Percentiles rank a stretch among this genome's conserved stretches.
Evolutionary conservation across 768 basidiomycete species (phyloP).

Genomic region (Piloderma croceum): DNA sequence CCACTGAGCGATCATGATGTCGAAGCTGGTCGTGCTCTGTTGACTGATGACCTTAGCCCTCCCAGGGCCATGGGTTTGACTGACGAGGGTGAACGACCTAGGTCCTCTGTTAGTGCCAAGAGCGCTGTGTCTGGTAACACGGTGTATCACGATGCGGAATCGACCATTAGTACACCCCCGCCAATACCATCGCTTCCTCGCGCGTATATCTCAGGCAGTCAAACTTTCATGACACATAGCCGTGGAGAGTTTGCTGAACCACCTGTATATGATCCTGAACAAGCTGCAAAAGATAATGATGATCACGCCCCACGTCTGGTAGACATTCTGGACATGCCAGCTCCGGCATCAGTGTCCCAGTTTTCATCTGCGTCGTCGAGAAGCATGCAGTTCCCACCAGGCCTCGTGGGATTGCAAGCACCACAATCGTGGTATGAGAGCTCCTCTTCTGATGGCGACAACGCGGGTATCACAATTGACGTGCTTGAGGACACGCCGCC

Average conservation of each 20-base stretch:
- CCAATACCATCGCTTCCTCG: constrained; percentile 33
- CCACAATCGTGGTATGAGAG: constrained; percentile 31
- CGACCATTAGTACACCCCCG: constrained; percentile 42
- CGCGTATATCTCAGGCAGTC: constrained; percentile 19
- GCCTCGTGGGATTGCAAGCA: constrained; percentile 27
- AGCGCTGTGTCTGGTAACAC: constrained; percentile 53
- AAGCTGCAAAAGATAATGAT: constrained; percentile 11
- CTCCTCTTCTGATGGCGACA: constrained; percentile 26
- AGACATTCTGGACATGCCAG: constrained; percentile 53
- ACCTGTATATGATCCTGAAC: constrained; percentile 2
- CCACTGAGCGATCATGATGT: constrained; percentile 36
- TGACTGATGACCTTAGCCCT: too few relatives aligned
- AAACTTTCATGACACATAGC: constrained; percentile 19
- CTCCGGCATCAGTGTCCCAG: constrained; percentile 49
- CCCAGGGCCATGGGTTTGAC: constrained; percentile 37
- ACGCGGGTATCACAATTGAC: constrained; percentile 42
- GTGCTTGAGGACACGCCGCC: constrained; percentile 69
- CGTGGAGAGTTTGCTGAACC: constrained; percentile 1
- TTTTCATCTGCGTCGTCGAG: constrained; percentile 39
- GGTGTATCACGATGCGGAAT: constrained; percentile 57
- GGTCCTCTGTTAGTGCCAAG: constrained; percentile 50
- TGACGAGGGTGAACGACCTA: constrained; percentile 43
- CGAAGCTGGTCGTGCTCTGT: constrained; percentile 39
- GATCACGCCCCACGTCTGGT: too few relatives aligned
- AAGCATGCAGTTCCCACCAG: constrained; percentile 28